Base-by-base conservation (phyloP, 2,329 filamentous ascomycete genomes). In the Calonectria pauciramosa region DNA sequence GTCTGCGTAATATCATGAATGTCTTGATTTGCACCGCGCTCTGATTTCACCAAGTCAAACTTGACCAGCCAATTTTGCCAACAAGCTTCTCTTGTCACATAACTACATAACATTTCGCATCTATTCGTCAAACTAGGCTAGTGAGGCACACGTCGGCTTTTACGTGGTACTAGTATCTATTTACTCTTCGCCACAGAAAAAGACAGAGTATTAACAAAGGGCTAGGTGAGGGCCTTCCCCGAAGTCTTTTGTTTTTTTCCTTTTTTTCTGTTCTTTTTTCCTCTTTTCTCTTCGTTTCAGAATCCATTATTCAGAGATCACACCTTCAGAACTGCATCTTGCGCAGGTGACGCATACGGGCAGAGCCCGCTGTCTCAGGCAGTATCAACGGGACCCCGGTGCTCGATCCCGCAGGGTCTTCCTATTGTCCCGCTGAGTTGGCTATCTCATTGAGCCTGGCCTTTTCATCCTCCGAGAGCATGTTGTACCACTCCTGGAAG, bases 401-500 rank as follows among this genome's bases (percentile, higher is more conserved):
- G 52, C 67, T 68, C 49, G 49, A 71, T 59, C 51, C 30, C 54
- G 64, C 67, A 72, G 67, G 73, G 32, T 47, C 60, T 71, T 72
- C 72, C 78, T 83, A 83, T 75, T 83, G 80, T 66, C 75, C 78
- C 51, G 85, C 83, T 51, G 83, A 77, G 67, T 78, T 83, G 59
- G 87, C 90, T 68, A 92, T 83, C 79, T 90, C 87, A 73, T 90
- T 88, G 11, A 92, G 85, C 83, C 91, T 92, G 10, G 80, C 80
- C 83, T 91, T 89, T 82, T 92, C 91, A 28, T 90, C 88, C 6
- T 89, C 87, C n/a, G 85, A 88, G 54, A 92, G 82, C 84, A 89
- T 85, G 71, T 84, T 86, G 80, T 90, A 92, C 90, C 90, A 92
- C 20, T 88, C 85, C 80, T 89, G 87, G 84, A 92, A 92, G 71